Evolutionary conservation across 495 filamentous ascomycete species (phyloP).

Genomic region (Podospora didyma): DNA sequence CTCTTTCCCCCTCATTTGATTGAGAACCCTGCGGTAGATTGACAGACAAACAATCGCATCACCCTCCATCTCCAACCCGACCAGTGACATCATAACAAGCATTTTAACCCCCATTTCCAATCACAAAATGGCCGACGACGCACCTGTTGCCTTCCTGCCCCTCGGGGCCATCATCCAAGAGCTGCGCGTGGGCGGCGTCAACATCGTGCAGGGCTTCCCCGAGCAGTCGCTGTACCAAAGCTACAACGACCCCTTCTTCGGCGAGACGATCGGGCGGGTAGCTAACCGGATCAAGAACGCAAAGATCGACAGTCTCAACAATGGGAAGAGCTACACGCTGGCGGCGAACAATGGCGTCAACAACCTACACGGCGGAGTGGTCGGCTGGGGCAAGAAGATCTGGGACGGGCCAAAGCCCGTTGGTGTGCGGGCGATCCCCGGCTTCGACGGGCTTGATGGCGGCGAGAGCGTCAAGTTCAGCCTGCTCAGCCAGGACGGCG

Average conservation of each 20-base stretch:
- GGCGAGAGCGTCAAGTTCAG: conserved; percentile 74
- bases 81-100: conserved; percentile 11
- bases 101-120: neutral
- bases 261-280: conserved; percentile 88
- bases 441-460: conserved; percentile 55
- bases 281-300: conserved; percentile 82
- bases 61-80: neutral
- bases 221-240: conserved; percentile 65
- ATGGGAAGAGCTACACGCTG: conserved; percentile 59
- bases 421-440: conserved; percentile 39
- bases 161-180: conserved; percentile 86
- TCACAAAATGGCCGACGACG: conserved; percentile 36
- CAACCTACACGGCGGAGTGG: conserved; percentile 73
- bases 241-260: conserved; percentile 76
- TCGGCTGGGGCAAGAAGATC: conserved; percentile 80
- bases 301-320: conserved; percentile 68
- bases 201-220: conserved; percentile 86
- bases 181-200: conserved; percentile 67
- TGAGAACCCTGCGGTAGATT: neutral
- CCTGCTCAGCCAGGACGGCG: conserved; percentile 67
- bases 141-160: conserved; percentile 65
- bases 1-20: neutral
- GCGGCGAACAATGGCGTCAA: conserved; percentile 74
- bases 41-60: neutral
- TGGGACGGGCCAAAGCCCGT: conserved; percentile 74